These are phyloP conservation scores for Triangularia verruculosa DNA, from an alignment of 2,329 filamentous ascomycete genomes.

Conservation along the genomic window DNA sequence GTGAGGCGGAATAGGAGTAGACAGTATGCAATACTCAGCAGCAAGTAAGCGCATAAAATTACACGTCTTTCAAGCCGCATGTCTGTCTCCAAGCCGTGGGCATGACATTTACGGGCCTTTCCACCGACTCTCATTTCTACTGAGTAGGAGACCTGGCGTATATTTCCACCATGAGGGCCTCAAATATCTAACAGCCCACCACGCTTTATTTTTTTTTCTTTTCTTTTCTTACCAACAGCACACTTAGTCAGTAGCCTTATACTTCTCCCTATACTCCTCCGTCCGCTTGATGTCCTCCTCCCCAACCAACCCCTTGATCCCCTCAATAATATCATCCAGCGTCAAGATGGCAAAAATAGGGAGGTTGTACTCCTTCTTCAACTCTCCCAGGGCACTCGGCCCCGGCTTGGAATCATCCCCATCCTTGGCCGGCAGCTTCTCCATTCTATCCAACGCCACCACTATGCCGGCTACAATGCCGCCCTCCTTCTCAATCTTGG, in stretches of 20 bases:
- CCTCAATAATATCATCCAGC: conserved; percentile 76
- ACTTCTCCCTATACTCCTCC: conserved; percentile 69
- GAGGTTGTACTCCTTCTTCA: conserved; percentile 77
- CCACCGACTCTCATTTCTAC: too few relatives aligned
- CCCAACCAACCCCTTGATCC: conserved; percentile 60
- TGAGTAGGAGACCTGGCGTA: too few relatives aligned
- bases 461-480: conserved; percentile 83
- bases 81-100: too few relatives aligned
- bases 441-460: conserved; percentile 82
- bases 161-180: neutral
- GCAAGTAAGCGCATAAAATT: too few relatives aligned
- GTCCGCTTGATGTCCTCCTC: conserved; percentile 65
- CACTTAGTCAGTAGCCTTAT: conserved; percentile 55
- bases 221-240: neutral
- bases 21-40: too few relatives aligned
- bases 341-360: conserved; percentile 82
- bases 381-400: conserved; percentile 80
- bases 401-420: conserved; percentile 66
- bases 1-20: too few relatives aligned
- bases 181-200: neutral
- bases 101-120: too few relatives aligned
- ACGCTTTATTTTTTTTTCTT: neutral
- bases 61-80: too few relatives aligned
- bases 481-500: conserved; percentile 81
- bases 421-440: conserved; percentile 67